Percentiles rank a stretch among this genome's conserved stretches.
These are phyloP conservation scores for Astragalus glycyphyllos DNA, from an alignment of 306 rosid genomes.

Conservation along the genomic window DNA sequence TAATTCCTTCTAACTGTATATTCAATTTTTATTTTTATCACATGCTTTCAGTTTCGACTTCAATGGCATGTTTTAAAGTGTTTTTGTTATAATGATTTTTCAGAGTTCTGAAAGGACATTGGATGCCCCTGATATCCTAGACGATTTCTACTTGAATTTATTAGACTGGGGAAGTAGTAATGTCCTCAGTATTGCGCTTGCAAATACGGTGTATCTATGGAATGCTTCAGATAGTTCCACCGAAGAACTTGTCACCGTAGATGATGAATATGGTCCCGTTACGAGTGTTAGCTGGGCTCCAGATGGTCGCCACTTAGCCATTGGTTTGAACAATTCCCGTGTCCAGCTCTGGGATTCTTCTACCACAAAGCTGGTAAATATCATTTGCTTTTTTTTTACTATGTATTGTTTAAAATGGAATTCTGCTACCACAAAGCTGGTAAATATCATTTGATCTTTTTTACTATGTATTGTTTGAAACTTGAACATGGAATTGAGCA, in stretches of 20 bases:
- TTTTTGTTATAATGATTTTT: not conserved
- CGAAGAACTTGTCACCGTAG: slow-evolving; percentile 65
- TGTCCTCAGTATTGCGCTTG: slow-evolving; percentile 72
- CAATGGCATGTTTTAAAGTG: not conserved
- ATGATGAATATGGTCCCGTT: slow-evolving; percentile 72
- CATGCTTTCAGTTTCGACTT: not conserved
- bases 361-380: slow-evolving; percentile 53
- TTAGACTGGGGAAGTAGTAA: slow-evolving; percentile 79
- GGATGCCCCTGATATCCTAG: slow-evolving; percentile 80
- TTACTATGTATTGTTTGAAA: too few species aligned
- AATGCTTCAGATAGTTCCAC: slow-evolving; percentile 67
- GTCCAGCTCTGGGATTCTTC: slow-evolving; percentile 84
- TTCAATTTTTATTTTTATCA: not conserved
- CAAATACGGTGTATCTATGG: slow-evolving; percentile 68
- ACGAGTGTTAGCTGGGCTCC: slow-evolving; percentile 85
- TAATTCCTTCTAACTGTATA: not conserved
- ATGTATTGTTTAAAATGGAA: slow-evolving; percentile 58
- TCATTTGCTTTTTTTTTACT: not conserved
- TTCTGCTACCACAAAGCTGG: slow-evolving; percentile 56
- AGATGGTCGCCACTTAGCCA: slow-evolving; percentile 73
- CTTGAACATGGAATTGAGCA: too few species aligned
- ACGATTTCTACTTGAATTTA: slow-evolving; percentile 74
- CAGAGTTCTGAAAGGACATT: slow-evolving; percentile 81
- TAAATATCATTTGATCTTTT: slow-evolving; percentile 15
- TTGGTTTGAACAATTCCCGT: slow-evolving; percentile 73